Evolutionary conservation across 2,329 filamentous ascomycete genomes (phyloP).

Genomic region (Phaeomoniella chlamydospora): DNA sequence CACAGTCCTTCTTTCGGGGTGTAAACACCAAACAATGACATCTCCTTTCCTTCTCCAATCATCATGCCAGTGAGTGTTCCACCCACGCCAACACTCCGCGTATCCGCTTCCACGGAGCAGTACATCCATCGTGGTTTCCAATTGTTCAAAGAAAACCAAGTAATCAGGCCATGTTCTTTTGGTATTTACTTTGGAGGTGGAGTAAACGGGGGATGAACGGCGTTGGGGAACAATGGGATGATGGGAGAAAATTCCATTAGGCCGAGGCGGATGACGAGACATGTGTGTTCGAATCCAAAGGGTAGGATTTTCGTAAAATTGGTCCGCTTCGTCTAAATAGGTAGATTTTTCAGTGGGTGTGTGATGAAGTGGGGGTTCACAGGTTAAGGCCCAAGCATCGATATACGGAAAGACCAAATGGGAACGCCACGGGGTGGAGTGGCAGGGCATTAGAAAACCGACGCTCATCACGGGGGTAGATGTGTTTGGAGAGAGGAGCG

Average conservation of each 20-base stretch:
- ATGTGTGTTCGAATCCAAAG: conserved; percentile 44
- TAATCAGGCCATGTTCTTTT: conserved; percentile 31
- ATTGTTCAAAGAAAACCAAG: conserved; percentile 39
- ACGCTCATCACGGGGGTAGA: conserved; percentile 31
- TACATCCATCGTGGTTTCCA: conserved; percentile 34
- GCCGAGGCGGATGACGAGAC: conserved; percentile 13
- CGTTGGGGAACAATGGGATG: conserved; percentile 3
- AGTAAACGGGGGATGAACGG: conserved; percentile 3
- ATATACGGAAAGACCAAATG: conserved; percentile 53
- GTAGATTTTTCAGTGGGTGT: conserved; percentile 40
- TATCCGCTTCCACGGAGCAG: conserved; percentile 34
- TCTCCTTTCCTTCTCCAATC: conserved; percentile 47
- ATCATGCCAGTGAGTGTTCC: conserved; percentile 49
- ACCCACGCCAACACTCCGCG: conserved; percentile 42
- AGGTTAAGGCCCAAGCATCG: conserved; percentile 70
- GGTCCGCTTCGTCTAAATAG: conserved; percentile 82
- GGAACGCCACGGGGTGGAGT: conserved; percentile 88
- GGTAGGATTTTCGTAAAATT: conserved; percentile 60
- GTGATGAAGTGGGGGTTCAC: conserved; percentile 71
- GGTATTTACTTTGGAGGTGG: conserved; percentile 3
- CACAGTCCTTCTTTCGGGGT: conserved; percentile 11
- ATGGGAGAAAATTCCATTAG: conserved; percentile 6
- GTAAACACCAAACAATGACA: conserved; percentile 45
- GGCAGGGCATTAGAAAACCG: conserved; percentile 87
- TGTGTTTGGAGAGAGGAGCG: conserved; percentile 3